Conservation (phyloP, 257 asterid species). For the Penstemon barbatus region DNA sequence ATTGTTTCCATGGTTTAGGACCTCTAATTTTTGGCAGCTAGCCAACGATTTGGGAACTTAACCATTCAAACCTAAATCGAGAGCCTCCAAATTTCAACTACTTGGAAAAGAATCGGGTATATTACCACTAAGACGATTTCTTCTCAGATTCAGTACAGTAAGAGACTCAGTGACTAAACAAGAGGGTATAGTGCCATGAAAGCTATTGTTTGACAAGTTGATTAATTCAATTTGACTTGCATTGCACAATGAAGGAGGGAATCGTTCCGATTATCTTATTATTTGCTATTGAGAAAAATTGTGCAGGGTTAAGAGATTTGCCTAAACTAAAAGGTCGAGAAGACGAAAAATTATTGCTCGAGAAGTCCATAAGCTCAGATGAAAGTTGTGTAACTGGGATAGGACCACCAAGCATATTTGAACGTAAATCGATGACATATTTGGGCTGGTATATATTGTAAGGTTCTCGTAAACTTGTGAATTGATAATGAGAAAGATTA, state of each 20-base stretch:
- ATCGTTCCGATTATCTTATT: constrained; percentile 42
- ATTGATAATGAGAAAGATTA: constrained; percentile 52
- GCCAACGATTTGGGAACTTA: constrained; percentile 46
- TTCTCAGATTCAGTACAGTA: constrained; percentile 41
- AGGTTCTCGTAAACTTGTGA: constrained; percentile 49
- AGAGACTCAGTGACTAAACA: constrained; percentile 38
- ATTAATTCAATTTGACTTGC: constrained; percentile 42
- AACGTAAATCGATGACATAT: constrained; percentile 42
- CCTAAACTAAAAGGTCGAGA: constrained; percentile 41
- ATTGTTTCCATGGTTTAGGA: constrained; percentile 48
- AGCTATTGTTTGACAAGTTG: constrained; percentile 53
- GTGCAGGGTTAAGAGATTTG: not conserved
- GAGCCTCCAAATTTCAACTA: constrained; percentile 37
- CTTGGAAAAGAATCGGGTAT: constrained; percentile 40
- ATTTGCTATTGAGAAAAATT: constrained; percentile 49
- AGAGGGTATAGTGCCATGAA: constrained; percentile 45
- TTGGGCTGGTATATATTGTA: not conserved
- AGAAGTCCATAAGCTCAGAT: constrained; percentile 41
- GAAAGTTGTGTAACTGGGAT: constrained; percentile 35
- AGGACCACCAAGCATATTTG: constrained; percentile 41
- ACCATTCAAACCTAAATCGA: constrained; percentile 49
- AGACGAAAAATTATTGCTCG: constrained; percentile 44
- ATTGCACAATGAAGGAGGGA: constrained; percentile 62
- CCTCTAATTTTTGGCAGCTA: constrained; percentile 40
- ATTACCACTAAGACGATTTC: constrained; percentile 45